A percentile compares a stretch with the other conserved stretches of the same genome.
Evolutionary conservation across 2,329 filamentous ascomycete genomes (phyloP).

Genomic region (Colletotrichum salicis): DNA sequence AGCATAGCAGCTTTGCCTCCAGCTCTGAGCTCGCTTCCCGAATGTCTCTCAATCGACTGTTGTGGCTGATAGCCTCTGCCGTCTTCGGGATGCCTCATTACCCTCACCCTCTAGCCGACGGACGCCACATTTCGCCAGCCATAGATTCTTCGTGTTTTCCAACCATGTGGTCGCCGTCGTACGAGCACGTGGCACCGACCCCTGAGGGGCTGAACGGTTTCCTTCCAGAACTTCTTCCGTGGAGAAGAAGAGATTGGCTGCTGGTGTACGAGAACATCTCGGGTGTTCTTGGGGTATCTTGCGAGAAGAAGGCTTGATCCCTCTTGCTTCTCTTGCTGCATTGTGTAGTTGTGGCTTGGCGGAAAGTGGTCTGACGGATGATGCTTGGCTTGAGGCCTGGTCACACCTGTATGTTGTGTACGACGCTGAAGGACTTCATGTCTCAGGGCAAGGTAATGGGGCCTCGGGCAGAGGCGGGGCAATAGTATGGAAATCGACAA

Average conservation of each 20-base stretch:
- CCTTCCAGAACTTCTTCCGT: not conserved
- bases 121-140: not conserved
- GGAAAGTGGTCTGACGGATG: not conserved
- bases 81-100: not conserved
- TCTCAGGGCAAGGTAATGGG: not conserved
- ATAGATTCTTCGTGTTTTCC: not conserved
- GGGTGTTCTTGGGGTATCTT: not conserved
- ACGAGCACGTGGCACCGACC: not conserved
- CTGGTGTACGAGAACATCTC: not conserved
- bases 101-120: not conserved
- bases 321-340: not conserved
- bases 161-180: not conserved
- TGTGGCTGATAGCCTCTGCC: not conserved
- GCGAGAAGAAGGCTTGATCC: not conserved
- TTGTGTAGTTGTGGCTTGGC: not conserved
- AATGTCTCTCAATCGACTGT: not conserved
- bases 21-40: not conserved
- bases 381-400: not conserved
- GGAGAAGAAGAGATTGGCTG: not conserved
- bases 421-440: not conserved
- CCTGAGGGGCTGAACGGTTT: constrained; percentile 1
- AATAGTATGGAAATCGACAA: not conserved
- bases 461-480: not conserved
- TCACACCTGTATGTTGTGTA: not conserved
- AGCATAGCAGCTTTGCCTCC: not conserved